Evolutionary conservation across 805 yeast species (phyloP), one percentile per base, ranked within the genome.

Genomic region (Hanseniaspora lachancei): DNA sequence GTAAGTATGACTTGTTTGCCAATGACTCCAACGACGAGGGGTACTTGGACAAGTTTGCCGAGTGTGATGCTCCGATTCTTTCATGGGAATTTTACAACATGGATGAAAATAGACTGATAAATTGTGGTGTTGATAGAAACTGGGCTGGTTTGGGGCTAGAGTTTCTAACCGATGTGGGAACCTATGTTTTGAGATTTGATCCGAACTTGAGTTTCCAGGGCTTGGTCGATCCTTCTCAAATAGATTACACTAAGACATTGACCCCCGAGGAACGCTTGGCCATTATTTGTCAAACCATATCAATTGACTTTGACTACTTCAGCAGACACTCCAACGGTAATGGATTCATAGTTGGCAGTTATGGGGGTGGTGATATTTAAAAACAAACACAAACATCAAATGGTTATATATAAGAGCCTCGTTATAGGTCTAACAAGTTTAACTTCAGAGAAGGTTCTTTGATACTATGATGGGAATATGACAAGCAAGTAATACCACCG

Each of bases 131-230:
- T 1, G 93, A 88, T 67, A 77, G 97, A 62, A 89, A 89, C 68
- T 93, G 96, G 93, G 95, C 86, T 6, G 98, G 98, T 0, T 70
- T 93, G 43, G 95, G 95, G 2, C 77, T 97, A 63, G 98, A 93
- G 66, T 69, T 89, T 63, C 84, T 91, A 64, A 89, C 97, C 0
- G 97, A 93, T 68, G 86, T 96, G 0, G 97, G 97, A 59, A 89
- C 88, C 1, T 91, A 93, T 67, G 79, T 89, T 34, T 70, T 91
- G 32, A 71, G 96, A 58, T 84, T 89, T 86, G 95, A 86, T 62
- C 60, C 70, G 0, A 83, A 85, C 1, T 73, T 73, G 23, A 75
- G 86, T 60, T 82, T 84, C 60, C 75, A 73, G 3, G 86, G 84
- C 0, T 68, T 81, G 62, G 80, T 80, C 60, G 79, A 81, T 2